Percentiles rank a stretch among this genome's conserved stretches.
These are phyloP conservation scores for Vavraia culicis DNA, from an alignment of 371 early-diverging fungal genomes.

Conservation along the genomic window DNA sequence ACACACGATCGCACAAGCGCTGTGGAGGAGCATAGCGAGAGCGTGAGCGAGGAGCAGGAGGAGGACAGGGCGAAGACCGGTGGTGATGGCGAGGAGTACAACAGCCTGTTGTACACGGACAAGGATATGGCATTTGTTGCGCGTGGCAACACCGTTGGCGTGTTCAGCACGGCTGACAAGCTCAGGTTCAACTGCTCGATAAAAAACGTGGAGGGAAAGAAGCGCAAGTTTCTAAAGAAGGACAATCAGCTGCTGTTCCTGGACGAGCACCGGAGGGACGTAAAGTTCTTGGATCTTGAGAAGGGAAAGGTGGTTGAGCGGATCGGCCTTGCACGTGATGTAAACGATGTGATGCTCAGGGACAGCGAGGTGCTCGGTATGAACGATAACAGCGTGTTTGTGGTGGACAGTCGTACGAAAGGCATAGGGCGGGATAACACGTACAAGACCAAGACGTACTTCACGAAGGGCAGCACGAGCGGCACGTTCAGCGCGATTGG, in stretches of 20 bases:
- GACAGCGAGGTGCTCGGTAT: conserved; percentile 57
- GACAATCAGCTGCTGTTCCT: conserved; percentile 28
- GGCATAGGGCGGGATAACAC: conserved; percentile 32
- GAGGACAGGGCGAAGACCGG: background rate
- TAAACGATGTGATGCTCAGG: conserved; percentile 54
- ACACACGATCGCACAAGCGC: background rate
- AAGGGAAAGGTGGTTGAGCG: conserved; percentile 67
- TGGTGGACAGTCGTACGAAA: conserved; percentile 59
- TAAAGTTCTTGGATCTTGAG: conserved; percentile 64
- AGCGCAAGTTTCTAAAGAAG: conserved; percentile 35
- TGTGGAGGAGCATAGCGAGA: background rate
- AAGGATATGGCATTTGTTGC: conserved; percentile 39
- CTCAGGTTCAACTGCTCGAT: conserved; percentile 39
- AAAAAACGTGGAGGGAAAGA: conserved; percentile 25
- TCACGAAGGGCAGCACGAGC: conserved; percentile 47
- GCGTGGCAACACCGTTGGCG: conserved; percentile 41
- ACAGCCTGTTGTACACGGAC: conserved; percentile 32
- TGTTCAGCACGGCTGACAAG: conserved; percentile 35
- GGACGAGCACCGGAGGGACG: conserved; percentile 45
- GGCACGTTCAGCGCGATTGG: conserved; percentile 60
- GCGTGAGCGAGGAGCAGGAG: conserved; percentile 5
- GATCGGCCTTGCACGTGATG: conserved; percentile 51
- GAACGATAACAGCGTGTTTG: conserved; percentile 55
- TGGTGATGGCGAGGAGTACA: conserved; percentile 26
- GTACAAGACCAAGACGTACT: conserved; percentile 47